phyloP scores from a whole-genome alignment of 2,329 filamentous ascomycete species.

The Phialemonium atrogriseum region DNA sequence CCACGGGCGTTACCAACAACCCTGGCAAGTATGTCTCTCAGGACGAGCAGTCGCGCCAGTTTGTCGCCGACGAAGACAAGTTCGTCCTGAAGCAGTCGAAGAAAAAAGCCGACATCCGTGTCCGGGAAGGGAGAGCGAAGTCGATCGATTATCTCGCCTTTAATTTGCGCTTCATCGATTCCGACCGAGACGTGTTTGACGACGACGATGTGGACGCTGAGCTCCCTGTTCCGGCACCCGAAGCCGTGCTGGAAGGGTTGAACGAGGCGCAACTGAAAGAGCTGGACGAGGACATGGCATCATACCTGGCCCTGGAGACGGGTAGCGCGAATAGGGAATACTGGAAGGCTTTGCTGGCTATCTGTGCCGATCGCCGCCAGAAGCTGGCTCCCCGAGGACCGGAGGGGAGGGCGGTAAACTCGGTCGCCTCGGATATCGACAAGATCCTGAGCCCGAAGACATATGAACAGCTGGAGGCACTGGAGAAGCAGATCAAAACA shows the following conservation, averaged over 20 bases:
- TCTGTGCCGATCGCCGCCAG: constrained; percentile 69
- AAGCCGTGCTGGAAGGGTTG: constrained; percentile 69
- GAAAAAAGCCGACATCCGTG: constrained; percentile 93
- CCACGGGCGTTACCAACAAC: constrained; percentile 15
- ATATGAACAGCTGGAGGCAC: constrained; percentile 72
- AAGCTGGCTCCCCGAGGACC: constrained; percentile 51
- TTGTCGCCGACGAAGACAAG: constrained; percentile 89
- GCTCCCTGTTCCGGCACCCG: constrained; percentile 71
- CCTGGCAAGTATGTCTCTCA: constrained; percentile 51
- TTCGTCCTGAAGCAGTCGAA: constrained; percentile 96
- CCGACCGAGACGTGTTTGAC: constrained; percentile 76
- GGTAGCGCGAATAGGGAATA: constrained; percentile 74
- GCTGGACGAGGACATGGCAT: constrained; percentile 71
- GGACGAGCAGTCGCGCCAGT: constrained; percentile 70
- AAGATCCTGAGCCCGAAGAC: constrained; percentile 78
- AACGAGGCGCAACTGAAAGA: constrained; percentile 59
- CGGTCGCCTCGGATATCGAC: constrained; percentile 83
- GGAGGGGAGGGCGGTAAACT: constrained; percentile 69
- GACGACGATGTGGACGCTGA: constrained; percentile 68
- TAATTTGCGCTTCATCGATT: constrained; percentile 79
- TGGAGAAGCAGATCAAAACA: constrained; percentile 78
- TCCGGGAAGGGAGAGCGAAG: constrained; percentile 82
- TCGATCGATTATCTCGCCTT: constrained; percentile 93
- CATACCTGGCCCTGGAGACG: constrained; percentile 75
- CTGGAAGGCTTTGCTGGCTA: constrained; percentile 83